phyloP scores from a whole-genome alignment of 1,284 basidiomycete genomes.

The Boletus sp. region DNA sequence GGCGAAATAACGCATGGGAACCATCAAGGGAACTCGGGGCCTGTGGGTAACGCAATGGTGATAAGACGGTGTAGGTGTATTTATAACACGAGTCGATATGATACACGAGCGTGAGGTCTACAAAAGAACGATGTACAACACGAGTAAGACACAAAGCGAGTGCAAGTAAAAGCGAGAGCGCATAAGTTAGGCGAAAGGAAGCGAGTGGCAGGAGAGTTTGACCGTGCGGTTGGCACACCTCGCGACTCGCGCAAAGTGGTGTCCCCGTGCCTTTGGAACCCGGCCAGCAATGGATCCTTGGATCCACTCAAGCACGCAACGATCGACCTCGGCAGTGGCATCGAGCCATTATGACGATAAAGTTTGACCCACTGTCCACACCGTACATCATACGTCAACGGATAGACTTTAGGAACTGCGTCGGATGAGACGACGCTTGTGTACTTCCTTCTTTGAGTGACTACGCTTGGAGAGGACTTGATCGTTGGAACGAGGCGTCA shows the following conservation, averaged over 20 bases:
- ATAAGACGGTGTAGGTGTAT: not conserved
- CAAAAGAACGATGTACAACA: constrained; percentile 17
- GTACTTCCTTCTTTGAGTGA: constrained; percentile 17
- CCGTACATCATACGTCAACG: too few species aligned
- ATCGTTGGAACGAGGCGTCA: constrained; percentile 20
- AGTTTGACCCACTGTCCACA: too few species aligned
- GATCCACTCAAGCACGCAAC: constrained; percentile 11
- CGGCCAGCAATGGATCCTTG: too few species aligned
- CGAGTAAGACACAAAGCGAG: constrained; percentile 10
- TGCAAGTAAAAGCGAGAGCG: not conserved
- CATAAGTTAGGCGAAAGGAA: constrained; percentile 26
- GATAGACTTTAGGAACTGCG: constrained; percentile 17
- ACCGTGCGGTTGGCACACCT: too few species aligned
- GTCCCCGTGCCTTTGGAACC: not conserved
- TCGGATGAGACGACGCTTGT: constrained; percentile 35
- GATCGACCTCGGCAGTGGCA: constrained; percentile 13
- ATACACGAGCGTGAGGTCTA: constrained; percentile 6
- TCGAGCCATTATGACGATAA: constrained; percentile 18
- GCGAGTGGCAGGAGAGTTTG: not conserved
- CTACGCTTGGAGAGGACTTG: constrained; percentile 25
- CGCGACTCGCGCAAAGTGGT: constrained; percentile 17
- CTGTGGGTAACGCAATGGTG: too few species aligned
- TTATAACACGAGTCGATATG: too few species aligned
- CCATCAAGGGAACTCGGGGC: not conserved
- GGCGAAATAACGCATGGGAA: not conserved